Evolutionary conservation across 176 grass and related monocot genomes (phyloP).

Genomic region (Carex myosuroides): DNA sequence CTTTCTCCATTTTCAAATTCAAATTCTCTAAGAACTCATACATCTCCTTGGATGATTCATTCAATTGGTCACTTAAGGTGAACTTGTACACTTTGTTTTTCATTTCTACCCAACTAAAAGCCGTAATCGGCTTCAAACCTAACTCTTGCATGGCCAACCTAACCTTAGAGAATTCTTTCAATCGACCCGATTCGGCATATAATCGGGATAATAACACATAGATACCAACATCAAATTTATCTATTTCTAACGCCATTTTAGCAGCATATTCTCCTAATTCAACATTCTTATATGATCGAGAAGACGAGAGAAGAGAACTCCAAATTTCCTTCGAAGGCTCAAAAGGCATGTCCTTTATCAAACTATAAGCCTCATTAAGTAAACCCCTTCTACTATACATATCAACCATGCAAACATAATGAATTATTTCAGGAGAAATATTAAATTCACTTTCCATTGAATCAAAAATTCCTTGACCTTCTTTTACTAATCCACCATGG

Average conservation of each 20-base stretch:
- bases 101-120: conserved; percentile 44
- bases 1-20: conserved; percentile 36
- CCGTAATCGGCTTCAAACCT: conserved; percentile 44
- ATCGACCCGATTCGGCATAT: conserved; percentile 40
- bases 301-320: conserved; percentile 55
- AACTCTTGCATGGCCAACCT: conserved; percentile 53
- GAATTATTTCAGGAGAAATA: conserved; percentile 51
- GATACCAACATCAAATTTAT: conserved; percentile 48
- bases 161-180: conserved; percentile 45
- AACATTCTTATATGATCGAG: conserved; percentile 39
- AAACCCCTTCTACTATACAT: conserved; percentile 51
- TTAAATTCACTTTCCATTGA: conserved; percentile 28
- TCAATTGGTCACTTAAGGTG: conserved; percentile 34
- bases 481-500: conserved; percentile 41
- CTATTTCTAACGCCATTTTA: conserved; percentile 48
- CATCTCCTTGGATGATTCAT: conserved; percentile 35
- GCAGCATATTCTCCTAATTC: conserved; percentile 46
- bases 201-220: conserved; percentile 65
- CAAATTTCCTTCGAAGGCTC: conserved; percentile 44
- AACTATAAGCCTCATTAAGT: conserved; percentile 54
- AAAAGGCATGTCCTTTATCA: conserved; percentile 72
- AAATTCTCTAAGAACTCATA: conserved; percentile 47
- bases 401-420: conserved; percentile 81
- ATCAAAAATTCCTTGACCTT: conserved; percentile 40
- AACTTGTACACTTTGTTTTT: conserved; percentile 42